phyloP scores from a whole-genome alignment of 2,329 filamentous ascomycete species.

The Fusarium sp. region DNA sequence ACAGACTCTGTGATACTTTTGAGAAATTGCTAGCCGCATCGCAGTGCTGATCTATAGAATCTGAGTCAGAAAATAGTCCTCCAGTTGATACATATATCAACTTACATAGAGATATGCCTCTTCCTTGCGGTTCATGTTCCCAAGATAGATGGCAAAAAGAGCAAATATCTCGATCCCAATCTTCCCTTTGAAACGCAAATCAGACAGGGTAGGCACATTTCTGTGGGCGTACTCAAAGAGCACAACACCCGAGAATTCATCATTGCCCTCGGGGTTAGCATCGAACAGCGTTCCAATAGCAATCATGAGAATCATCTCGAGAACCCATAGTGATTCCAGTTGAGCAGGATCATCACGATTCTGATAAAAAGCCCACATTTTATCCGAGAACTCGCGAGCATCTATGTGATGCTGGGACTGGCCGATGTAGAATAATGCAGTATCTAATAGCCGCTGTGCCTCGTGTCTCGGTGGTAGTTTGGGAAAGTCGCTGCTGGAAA shows the following conservation, averaged over 20 bases:
- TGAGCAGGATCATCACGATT: slow-evolving; percentile 41
- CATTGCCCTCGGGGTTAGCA: slow-evolving; percentile 44
- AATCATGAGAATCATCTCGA: slow-evolving; percentile 47
- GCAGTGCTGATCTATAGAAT: slow-evolving; percentile 45
- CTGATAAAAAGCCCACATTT: slow-evolving; percentile 46
- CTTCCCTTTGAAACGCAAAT: slow-evolving; percentile 44
- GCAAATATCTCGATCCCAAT: slow-evolving; percentile 49
- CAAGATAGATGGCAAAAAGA: slow-evolving; percentile 44
- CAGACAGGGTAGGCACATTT: slow-evolving; percentile 46
- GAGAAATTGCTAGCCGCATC: slow-evolving; percentile 46
- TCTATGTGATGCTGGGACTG: slow-evolving; percentile 47
- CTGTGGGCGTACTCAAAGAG: slow-evolving; percentile 47
- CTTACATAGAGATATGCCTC: slow-evolving; percentile 46
- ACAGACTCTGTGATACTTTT: slow-evolving; percentile 48
- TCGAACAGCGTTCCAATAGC: slow-evolving; percentile 45
- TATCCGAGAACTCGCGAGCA: slow-evolving; percentile 46
- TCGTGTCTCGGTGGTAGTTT: slow-evolving; percentile 42
- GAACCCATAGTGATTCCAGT: slow-evolving; percentile 42
- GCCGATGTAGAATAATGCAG: slow-evolving; percentile 44
- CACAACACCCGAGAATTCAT: slow-evolving; percentile 40
- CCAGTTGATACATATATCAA: accelerated
- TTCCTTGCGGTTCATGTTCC: slow-evolving; percentile 45
- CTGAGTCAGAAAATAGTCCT: background rate
- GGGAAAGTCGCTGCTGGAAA: slow-evolving; percentile 41
- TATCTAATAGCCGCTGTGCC: slow-evolving; percentile 42